Conservation (phyloP, 257 asterid species). For the Salvia hispanica region DNA sequence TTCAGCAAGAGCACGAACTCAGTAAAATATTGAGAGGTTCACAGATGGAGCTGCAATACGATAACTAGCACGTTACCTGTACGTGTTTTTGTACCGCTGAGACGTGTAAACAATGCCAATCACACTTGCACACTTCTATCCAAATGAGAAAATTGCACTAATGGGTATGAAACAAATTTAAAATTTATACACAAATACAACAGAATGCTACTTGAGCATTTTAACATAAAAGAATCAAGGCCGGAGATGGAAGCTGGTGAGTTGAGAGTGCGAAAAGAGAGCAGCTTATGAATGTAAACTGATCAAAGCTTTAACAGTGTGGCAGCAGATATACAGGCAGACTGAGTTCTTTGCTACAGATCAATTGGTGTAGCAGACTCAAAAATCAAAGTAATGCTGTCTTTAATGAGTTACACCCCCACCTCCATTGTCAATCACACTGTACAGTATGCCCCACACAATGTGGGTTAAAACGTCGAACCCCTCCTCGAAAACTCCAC, state of each 20-base stretch:
- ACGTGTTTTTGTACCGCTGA: background rate
- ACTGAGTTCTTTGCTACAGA: slow-evolving; percentile 38
- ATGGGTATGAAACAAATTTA: slow-evolving; percentile 25
- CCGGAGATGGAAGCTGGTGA: slow-evolving; percentile 32
- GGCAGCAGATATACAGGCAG: slow-evolving; percentile 35
- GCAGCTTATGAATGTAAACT: slow-evolving; percentile 22
- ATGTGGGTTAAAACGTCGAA: slow-evolving; percentile 29
- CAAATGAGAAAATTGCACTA: slow-evolving; percentile 35
- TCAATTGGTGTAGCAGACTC: slow-evolving; percentile 34
- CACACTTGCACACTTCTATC: slow-evolving; percentile 36
- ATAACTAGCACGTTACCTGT: slow-evolving; percentile 20
- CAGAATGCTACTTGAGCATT: slow-evolving; percentile 46
- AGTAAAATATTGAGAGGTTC: background rate
- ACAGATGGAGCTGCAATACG: background rate
- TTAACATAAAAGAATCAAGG: slow-evolving; percentile 36
- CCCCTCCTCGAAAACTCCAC: slow-evolving; percentile 28
- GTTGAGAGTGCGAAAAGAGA: slow-evolving; percentile 27
- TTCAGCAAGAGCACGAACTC: too few species aligned
- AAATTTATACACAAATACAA: slow-evolving; percentile 53
- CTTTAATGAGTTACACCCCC: slow-evolving; percentile 36
- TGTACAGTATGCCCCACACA: slow-evolving; percentile 51
- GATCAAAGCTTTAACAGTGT: slow-evolving; percentile 1
- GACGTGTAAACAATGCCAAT: slow-evolving; percentile 28
- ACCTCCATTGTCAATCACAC: slow-evolving; percentile 37
- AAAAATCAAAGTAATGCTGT: slow-evolving; percentile 34